A percentile compares a stretch with the other conserved stretches of the same genome.
These are phyloP conservation scores for Paraglomus brasilianum DNA, from an alignment of 192 early-diverging fungal genomes.

Conservation along the genomic window DNA sequence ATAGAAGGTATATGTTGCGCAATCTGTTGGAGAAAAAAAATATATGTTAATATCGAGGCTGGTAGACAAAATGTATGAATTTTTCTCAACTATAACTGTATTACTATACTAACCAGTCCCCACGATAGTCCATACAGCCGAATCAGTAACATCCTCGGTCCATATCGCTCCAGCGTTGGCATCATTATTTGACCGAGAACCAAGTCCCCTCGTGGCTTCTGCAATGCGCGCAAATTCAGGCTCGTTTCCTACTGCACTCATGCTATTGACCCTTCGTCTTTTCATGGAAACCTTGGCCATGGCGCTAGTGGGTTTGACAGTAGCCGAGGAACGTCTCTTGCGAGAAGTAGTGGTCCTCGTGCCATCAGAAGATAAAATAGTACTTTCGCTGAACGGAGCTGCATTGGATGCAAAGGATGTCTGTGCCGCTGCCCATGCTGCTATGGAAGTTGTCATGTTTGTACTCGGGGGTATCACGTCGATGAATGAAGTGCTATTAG, in stretches of 20 bases:
- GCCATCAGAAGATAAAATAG: slow-evolving; percentile 34
- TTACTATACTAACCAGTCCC: slow-evolving; percentile 73
- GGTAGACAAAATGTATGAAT: slow-evolving; percentile 8
- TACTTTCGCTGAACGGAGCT: slow-evolving; percentile 28
- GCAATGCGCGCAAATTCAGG: slow-evolving; percentile 40
- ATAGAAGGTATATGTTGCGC: slow-evolving; percentile 55
- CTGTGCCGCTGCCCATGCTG: slow-evolving; percentile 29
- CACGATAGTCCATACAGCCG: slow-evolving; percentile 91
- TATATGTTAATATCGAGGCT: not conserved
- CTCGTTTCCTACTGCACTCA: slow-evolving; percentile 44
- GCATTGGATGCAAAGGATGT: slow-evolving; percentile 26
- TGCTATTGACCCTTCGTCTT: slow-evolving; percentile 52
- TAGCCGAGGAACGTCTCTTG: slow-evolving; percentile 41
- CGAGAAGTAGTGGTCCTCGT: slow-evolving; percentile 35
- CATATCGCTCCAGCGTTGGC: slow-evolving; percentile 49
- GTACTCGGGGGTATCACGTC: slow-evolving; percentile 39
- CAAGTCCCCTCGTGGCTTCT: slow-evolving; percentile 28
- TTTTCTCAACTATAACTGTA: slow-evolving; percentile 1
- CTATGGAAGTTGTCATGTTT: not conserved
- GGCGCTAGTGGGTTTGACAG: slow-evolving; percentile 34
- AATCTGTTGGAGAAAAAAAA: slow-evolving; percentile 39
- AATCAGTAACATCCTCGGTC: slow-evolving; percentile 84
- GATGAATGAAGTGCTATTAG: slow-evolving; percentile 17
- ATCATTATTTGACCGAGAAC: slow-evolving; percentile 28
- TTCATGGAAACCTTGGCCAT: slow-evolving; percentile 37